Conservation (phyloP, 306 rosid species). For the Glycine latifolia region DNA sequence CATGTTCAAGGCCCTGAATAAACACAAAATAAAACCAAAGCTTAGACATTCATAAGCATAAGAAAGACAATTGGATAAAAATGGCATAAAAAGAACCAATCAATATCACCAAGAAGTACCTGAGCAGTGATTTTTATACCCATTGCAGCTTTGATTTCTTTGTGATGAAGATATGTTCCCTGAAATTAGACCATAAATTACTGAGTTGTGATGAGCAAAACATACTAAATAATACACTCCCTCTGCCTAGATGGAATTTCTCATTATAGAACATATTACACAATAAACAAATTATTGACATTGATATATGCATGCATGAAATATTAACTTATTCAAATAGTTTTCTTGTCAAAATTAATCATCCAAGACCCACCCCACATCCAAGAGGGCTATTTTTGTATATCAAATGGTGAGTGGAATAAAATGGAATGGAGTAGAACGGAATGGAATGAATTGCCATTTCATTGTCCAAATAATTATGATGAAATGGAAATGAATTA, state of each 20-base stretch:
- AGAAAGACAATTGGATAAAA: conserved; percentile 11
- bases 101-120: conserved; percentile 49
- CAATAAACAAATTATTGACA: conserved; percentile 11
- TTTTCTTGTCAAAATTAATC: neutral
- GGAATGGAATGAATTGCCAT: neutral
- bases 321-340: neutral
- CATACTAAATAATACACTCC: conserved; percentile 12
- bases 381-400: neutral
- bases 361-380: neutral
- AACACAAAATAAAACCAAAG: conserved; percentile 27
- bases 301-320: neutral
- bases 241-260: neutral
- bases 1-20: conserved; percentile 94
- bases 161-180: conserved; percentile 93
- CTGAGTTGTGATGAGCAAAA: conserved; percentile 10
- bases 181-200: conserved; percentile 55
- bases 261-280: conserved; percentile 2
- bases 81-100: neutral
- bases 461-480: neutral
- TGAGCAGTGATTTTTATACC: conserved; percentile 97
- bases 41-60: conserved; percentile 18
- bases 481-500: neutral
- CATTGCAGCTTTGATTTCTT: conserved; percentile 98
- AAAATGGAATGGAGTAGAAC: neutral
- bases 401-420: neutral